Evolutionary conservation across 2,329 filamentous ascomycete species (phyloP).

Genomic region (Exophiala xenobiotica): DNA sequence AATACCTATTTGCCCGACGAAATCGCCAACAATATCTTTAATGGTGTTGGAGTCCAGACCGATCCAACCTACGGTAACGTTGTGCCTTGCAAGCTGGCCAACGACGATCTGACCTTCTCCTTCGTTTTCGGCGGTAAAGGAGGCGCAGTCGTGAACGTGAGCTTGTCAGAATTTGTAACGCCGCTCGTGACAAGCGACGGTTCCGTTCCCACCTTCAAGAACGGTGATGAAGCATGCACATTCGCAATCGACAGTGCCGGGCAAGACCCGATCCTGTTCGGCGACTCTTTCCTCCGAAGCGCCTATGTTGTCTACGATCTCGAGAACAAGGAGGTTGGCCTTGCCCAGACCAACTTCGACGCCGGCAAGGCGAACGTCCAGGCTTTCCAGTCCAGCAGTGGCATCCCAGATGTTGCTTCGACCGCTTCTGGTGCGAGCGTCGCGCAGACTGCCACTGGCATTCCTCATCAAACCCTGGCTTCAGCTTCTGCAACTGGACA

Average conservation of each 20-base stretch:
- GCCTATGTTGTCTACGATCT: slow-evolving; percentile 76
- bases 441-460: slow-evolving; percentile 33
- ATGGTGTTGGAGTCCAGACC: slow-evolving; percentile 56
- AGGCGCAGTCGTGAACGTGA: slow-evolving; percentile 36
- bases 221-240: slow-evolving; percentile 60
- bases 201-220: slow-evolving; percentile 50
- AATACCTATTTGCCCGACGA: slow-evolving; percentile 67
- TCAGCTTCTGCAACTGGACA: slow-evolving; percentile 15
- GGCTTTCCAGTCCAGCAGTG: slow-evolving; percentile 19
- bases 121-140: slow-evolving; percentile 54
- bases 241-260: slow-evolving; percentile 66
- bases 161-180: slow-evolving; percentile 57
- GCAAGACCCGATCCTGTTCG: slow-evolving; percentile 60
- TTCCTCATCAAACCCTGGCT: slow-evolving; percentile 21
- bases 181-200: slow-evolving; percentile 53
- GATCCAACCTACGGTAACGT: slow-evolving; percentile 36
- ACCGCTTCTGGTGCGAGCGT: slow-evolving; percentile 28
- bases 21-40: slow-evolving; percentile 55
- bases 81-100: slow-evolving; percentile 45
- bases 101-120: slow-evolving; percentile 43
- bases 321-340: slow-evolving; percentile 67
- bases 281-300: slow-evolving; percentile 72
- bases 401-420: slow-evolving; percentile 23
- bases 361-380: slow-evolving; percentile 18
- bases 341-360: slow-evolving; percentile 60